Conservation (phyloP, 2,329 filamentous ascomycete species). For the Trichocomaceae sp. region DNA sequence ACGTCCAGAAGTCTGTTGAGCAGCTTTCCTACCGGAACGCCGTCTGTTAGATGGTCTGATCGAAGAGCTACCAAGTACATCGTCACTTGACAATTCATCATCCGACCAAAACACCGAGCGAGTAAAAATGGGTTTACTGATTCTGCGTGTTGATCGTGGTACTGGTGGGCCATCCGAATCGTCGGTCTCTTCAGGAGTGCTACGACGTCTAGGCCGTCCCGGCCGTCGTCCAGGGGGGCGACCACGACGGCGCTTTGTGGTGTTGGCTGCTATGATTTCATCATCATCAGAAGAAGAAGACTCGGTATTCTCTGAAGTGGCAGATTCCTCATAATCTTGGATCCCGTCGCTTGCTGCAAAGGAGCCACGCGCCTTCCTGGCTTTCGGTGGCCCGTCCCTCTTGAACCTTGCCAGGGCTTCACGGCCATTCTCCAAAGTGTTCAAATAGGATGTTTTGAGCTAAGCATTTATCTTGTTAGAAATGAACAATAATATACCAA, state of each 20-base stretch:
- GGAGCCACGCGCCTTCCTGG: not conserved
- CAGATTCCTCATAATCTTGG: conserved; percentile 9
- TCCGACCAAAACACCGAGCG: conserved; percentile 14
- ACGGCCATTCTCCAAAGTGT: conserved; percentile 24
- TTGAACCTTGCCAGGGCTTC: conserved; percentile 22
- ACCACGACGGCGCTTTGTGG: not conserved
- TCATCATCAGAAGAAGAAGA: conserved; percentile 16
- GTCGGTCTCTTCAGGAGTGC: not conserved
- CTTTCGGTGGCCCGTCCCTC: conserved; percentile 10
- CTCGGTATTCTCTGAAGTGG: conserved; percentile 13
- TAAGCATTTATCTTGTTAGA: conserved; percentile 14
- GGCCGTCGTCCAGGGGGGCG: conserved; percentile 1
- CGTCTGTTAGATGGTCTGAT: conserved; percentile 13
- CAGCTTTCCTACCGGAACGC: conserved; percentile 13
- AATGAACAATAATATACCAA: too few relatives aligned
- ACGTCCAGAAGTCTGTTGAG: conserved; percentile 9
- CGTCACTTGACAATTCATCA: conserved; percentile 23
- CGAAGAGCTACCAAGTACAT: conserved; percentile 16
- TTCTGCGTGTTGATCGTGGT: conserved; percentile 11
- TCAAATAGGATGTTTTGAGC: conserved; percentile 24
- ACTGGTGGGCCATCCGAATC: not conserved
- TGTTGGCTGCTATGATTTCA: conserved; percentile 1
- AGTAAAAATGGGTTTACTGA: not conserved
- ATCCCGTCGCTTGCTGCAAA: not conserved
- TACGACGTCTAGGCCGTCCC: conserved; percentile 1